Base-by-base conservation (phyloP, 2,329 filamentous ascomycete genomes). In the Orbilia brochopaga region DNA sequence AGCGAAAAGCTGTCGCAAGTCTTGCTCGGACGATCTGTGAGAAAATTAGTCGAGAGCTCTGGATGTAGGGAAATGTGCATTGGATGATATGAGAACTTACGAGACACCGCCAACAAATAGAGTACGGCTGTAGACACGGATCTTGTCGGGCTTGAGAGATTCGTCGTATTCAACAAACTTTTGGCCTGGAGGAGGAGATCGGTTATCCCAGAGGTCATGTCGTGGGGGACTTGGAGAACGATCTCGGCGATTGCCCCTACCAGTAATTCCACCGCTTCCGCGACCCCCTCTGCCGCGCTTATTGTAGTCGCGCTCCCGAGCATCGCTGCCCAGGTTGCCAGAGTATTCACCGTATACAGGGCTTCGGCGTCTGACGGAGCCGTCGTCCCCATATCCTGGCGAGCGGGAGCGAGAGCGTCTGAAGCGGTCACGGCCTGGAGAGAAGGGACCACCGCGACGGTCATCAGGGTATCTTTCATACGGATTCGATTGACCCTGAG, bases 41-140 rank as follows among this genome's bases (percentile, higher is more conserved):
- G 59, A 27, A 24, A 17, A 66, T 78, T 72, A 75, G 76, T 80
- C 75, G 80, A 76, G 59, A 17, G n/a, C 17, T 30, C 21, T 37
- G 35, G 15, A 37, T 37, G 7, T 37, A 15, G 35, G 35, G 7
- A 15, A 44, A 44, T 44, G 40, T 3, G 59, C n/a, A 40, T 21
- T 27, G 35, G 61, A 37, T 42, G 15, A 42, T 42, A 37, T 21
- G 23, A 13, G 46, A 70, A 86, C 88, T 86, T 84, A 90, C 84
- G 88, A 95, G 74, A 97, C 94, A 78, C 94, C 94, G 74, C 94
- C 94, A 77, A 99, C 92, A 79, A 99, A 99, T 11, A 99, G 85
- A 13, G 94, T 99, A 77, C 94, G 88, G 80, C 93, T 97, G 69
- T 95, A 83, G 27, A 99, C 94, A 84, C 76, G 94, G 81, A 99